A percentile compares a stretch with the other conserved stretches of the same genome.
These are phyloP conservation scores for Hibiscus tridactylites DNA, from an alignment of 345 rosid species.

Conservation along the genomic window DNA sequence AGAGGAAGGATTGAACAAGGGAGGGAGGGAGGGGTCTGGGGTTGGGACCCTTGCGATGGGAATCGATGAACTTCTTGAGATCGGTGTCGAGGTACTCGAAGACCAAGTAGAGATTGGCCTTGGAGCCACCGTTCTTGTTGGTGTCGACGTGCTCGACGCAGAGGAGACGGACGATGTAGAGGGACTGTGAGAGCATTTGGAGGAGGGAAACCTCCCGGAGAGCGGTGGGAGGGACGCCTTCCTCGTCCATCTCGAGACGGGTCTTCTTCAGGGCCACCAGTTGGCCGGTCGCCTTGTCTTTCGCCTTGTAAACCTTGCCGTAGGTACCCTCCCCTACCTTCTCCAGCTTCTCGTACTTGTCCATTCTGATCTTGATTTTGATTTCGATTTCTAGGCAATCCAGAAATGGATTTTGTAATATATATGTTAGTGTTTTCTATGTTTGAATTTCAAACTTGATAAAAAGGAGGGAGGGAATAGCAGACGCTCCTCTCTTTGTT, in stretches of 20 bases:
- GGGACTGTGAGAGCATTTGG: conserved; percentile 81
- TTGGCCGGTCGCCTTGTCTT: conserved; percentile 66
- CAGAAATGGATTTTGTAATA: neutral
- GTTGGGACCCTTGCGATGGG: conserved; percentile 61
- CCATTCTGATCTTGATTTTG: conserved; percentile 33
- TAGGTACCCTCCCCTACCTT: conserved; percentile 96
- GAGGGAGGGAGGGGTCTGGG: conserved; percentile 56
- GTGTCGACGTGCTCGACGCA: conserved; percentile 76
- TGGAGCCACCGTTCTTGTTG: conserved; percentile 20
- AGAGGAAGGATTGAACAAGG: conserved; percentile 63
- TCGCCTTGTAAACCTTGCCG: conserved; percentile 93
- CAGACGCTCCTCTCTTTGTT: no score
- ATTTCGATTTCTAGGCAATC: neutral
- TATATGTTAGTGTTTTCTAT: no score
- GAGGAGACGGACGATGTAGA: conserved; percentile 85
- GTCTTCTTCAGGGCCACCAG: conserved; percentile 89
- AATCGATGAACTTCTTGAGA: conserved; percentile 86
- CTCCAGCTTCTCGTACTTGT: conserved; percentile 94
- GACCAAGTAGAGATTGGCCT: conserved; percentile 75
- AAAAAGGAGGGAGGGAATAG: no score
- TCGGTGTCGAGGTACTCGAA: conserved; percentile 90
- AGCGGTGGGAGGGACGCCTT: conserved; percentile 94
- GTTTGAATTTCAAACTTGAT: neutral
- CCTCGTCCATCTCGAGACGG: conserved; percentile 92
- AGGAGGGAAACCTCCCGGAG: conserved; percentile 92